Percentiles rank a stretch among this genome's conserved stretches.
These are phyloP conservation scores for Fusarium mangiferae DNA, from an alignment of 2,329 filamentous ascomycete species.

Conservation along the genomic window DNA sequence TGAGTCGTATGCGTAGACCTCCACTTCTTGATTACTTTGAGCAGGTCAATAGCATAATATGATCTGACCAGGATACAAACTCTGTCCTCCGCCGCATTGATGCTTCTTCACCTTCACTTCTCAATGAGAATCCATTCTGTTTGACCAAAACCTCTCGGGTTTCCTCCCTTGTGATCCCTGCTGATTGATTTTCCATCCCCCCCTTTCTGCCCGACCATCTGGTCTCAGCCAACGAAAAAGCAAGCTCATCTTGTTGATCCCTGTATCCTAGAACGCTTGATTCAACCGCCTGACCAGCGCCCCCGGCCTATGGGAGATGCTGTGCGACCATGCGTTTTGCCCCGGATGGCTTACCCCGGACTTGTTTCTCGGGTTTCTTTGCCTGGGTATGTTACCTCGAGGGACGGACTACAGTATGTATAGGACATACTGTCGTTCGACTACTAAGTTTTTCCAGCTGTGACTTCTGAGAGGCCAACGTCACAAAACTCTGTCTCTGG, in stretches of 20 bases:
- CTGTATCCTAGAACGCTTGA: constrained; percentile 41
- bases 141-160: constrained; percentile 17
- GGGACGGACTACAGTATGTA: neutral
- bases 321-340: constrained; percentile 15
- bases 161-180: constrained; percentile 28
- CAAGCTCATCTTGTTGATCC: constrained; percentile 7
- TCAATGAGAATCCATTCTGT: neutral
- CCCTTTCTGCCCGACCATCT: constrained; percentile 36
- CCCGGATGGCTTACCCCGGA: constrained; percentile 42
- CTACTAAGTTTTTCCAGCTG: neutral
- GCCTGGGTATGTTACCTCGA: neutral
- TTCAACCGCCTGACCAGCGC: constrained; percentile 43
- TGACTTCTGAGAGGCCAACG: neutral
- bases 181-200: neutral
- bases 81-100: constrained; percentile 1
- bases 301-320: constrained; percentile 33
- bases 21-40: neutral
- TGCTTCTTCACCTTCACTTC: neutral
- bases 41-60: constrained; percentile 8
- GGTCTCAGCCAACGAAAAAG: constrained; percentile 26
- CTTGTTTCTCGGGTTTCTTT: neutral
- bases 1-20: neutral
- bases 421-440: neutral
- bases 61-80: constrained; percentile 16
- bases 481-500: constrained; percentile 1